phyloP scores from a whole-genome alignment of 1,139 yeast genomes.

The Blastobotrys arbuscula region DNA sequence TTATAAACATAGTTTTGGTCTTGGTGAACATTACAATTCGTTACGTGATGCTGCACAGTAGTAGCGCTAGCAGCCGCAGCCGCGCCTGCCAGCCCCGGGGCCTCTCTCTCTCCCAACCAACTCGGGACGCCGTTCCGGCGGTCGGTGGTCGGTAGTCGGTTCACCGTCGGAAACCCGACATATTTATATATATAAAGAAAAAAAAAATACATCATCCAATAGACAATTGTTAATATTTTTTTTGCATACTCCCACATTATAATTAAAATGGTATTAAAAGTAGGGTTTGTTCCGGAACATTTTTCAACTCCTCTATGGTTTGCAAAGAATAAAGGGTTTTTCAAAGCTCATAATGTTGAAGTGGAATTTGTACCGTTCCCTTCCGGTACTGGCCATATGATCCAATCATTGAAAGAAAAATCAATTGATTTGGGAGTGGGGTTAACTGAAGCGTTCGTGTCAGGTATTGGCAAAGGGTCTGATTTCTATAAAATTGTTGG shows the following conservation, averaged over 20 bases:
- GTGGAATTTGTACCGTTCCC: slow-evolving; percentile 69
- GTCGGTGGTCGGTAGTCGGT: too few relatives aligned
- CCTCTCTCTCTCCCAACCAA: too few relatives aligned
- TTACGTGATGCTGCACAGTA: slow-evolving; percentile 43
- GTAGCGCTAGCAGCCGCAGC: too few relatives aligned
- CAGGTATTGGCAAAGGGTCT: slow-evolving; percentile 72
- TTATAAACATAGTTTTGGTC: slow-evolving; percentile 78
- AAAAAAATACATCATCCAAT: too few relatives aligned
- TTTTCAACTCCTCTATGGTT: slow-evolving; percentile 80
- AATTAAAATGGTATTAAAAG: slow-evolving; percentile 33
- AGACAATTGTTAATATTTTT: neutral
- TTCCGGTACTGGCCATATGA: slow-evolving; percentile 85
- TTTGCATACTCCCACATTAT: neutral
- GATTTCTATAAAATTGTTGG: slow-evolving; percentile 62
- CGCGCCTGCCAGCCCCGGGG: too few relatives aligned
- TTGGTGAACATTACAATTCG: slow-evolving; percentile 95
- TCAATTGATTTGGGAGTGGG: slow-evolving; percentile 80
- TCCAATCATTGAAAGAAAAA: slow-evolving; percentile 59
- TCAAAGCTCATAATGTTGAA: slow-evolving; percentile 40
- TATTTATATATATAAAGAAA: too few relatives aligned
- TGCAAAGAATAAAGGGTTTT: slow-evolving; percentile 58
- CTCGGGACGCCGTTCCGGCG: too few relatives aligned
- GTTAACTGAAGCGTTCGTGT: slow-evolving; percentile 82
- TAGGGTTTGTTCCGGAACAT: slow-evolving; percentile 89
- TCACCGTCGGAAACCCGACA: too few relatives aligned